Conservation (phyloP, 2,329 filamentous ascomycete genomes). For the Exserohilum turcica region DNA sequence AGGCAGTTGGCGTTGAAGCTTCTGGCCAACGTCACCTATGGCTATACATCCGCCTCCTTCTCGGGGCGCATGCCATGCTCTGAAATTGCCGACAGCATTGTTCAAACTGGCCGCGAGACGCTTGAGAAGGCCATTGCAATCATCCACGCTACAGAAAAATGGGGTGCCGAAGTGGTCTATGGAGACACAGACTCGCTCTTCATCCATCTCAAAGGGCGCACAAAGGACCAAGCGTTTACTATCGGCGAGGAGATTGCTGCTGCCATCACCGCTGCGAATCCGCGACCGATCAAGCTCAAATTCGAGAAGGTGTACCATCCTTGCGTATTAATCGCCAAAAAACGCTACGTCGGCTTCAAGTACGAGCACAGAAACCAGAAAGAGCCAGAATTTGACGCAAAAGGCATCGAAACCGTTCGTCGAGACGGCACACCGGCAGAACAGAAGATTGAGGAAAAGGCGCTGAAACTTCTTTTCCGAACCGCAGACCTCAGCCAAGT, state of each 20-base stretch:
- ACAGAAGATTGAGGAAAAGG: slow-evolving; percentile 95
- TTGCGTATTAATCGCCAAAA: slow-evolving; percentile 92
- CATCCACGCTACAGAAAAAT: slow-evolving; percentile 84
- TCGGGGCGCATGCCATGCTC: slow-evolving; percentile 97
- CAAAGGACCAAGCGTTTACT: slow-evolving; percentile 84
- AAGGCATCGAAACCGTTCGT: slow-evolving; percentile 96
- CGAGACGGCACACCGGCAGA: slow-evolving; percentile 93
- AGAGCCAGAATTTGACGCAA: slow-evolving; percentile 91
- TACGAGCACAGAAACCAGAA: slow-evolving; percentile 79
- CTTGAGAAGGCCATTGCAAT: slow-evolving; percentile 90
- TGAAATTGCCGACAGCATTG: slow-evolving; percentile 97
- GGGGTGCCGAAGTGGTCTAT: slow-evolving; percentile 97
- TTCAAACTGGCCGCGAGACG: slow-evolving; percentile 93
- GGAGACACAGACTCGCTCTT: slow-evolving; percentile 97
- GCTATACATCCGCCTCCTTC: slow-evolving; percentile 95
- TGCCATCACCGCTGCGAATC: slow-evolving; percentile 86
- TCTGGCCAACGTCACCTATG: slow-evolving; percentile 98
- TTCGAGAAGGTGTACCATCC: slow-evolving; percentile 99
- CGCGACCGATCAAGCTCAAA: slow-evolving; percentile 89
- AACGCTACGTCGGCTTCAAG: slow-evolving; percentile 97
- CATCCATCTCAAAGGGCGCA: slow-evolving; percentile 84
- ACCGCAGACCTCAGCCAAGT: slow-evolving; percentile 87
- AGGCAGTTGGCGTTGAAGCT: slow-evolving; percentile 92
- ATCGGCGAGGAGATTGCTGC: slow-evolving; percentile 92
- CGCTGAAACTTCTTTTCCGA: slow-evolving; percentile 84